phyloP scores from a whole-genome alignment of 768 basidiomycete genomes.

The Xerocomus spinulosus region DNA sequence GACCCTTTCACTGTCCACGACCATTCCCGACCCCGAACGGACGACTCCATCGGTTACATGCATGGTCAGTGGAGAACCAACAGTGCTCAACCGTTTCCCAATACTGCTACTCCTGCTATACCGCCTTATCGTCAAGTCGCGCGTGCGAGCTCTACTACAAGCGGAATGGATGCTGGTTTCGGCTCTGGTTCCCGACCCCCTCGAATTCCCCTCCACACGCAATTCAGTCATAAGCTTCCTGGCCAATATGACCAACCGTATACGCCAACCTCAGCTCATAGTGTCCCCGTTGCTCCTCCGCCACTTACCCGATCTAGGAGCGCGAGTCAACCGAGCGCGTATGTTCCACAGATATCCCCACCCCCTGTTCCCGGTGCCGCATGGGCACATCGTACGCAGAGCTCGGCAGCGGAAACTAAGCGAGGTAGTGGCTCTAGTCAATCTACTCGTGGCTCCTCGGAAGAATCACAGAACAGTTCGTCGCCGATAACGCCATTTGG shows the following conservation, averaged over 20 bases:
- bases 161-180: constrained; percentile 38
- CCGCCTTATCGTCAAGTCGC: constrained; percentile 39
- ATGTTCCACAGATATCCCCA: constrained; percentile 47
- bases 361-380: constrained; percentile 52
- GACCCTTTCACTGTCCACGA: constrained; percentile 45
- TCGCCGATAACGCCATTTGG: constrained; percentile 89
- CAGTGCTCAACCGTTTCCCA: constrained; percentile 35
- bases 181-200: constrained; percentile 39
- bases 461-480: constrained; percentile 79
- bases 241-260: constrained; percentile 47
- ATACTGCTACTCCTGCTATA: constrained; percentile 14
- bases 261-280: constrained; percentile 33
- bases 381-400: constrained; percentile 46
- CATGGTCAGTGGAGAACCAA: constrained; percentile 64
- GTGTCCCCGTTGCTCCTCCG: constrained; percentile 20
- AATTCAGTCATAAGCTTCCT: constrained; percentile 62
- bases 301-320: constrained; percentile 61
- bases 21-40: constrained; percentile 63
- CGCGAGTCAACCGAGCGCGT: constrained; percentile 74
- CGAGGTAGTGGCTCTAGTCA: constrained; percentile 83
- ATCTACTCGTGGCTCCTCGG: constrained; percentile 71
- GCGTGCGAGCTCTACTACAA: constrained; percentile 45
- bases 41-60: constrained; percentile 58
- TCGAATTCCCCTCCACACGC: constrained; percentile 49
- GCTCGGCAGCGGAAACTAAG: constrained; percentile 46